Conservation (phyloP, 371 early-diverging fungal genomes). For the Apophysomyces sp. region DNA sequence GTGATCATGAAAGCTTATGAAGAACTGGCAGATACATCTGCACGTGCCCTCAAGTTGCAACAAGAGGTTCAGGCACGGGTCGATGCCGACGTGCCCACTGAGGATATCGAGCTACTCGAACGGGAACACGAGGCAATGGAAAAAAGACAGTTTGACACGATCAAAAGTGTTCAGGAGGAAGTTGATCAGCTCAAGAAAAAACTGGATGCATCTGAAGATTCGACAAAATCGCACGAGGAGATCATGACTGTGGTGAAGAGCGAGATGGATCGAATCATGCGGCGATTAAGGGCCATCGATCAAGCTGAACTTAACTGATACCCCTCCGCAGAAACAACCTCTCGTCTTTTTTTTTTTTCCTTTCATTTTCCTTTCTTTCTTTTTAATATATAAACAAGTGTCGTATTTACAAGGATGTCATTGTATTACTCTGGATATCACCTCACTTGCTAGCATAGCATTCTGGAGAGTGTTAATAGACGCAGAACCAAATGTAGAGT, state of each 20-base stretch:
- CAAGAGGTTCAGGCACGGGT: constrained; percentile 39
- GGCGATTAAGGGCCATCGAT: constrained; percentile 41
- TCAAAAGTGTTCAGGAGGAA: constrained; percentile 32
- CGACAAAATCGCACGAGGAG: constrained; percentile 37
- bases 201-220: constrained; percentile 23
- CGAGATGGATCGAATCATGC: constrained; percentile 50
- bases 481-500: constrained; percentile 43
- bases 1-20: constrained; percentile 38
- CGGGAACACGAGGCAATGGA: constrained; percentile 20
- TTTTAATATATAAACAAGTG: background rate
- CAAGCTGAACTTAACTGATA: constrained; percentile 18
- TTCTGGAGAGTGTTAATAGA: constrained; percentile 47
- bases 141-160: constrained; percentile 14
- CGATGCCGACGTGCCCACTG: constrained; percentile 23
- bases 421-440: constrained; percentile 58
- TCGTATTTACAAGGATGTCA: background rate
- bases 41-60: constrained; percentile 31
- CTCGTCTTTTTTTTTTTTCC: background rate
- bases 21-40: constrained; percentile 31
- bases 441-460: constrained; percentile 60
- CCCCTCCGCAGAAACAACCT: background rate
- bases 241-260: constrained; percentile 36
- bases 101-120: constrained; percentile 29
- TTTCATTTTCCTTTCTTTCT: background rate
- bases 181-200: constrained; percentile 27